These are phyloP conservation scores for Kwoniella shivajii DNA, from an alignment of 1,284 basidiomycete species.

Conservation along the genomic window DNA sequence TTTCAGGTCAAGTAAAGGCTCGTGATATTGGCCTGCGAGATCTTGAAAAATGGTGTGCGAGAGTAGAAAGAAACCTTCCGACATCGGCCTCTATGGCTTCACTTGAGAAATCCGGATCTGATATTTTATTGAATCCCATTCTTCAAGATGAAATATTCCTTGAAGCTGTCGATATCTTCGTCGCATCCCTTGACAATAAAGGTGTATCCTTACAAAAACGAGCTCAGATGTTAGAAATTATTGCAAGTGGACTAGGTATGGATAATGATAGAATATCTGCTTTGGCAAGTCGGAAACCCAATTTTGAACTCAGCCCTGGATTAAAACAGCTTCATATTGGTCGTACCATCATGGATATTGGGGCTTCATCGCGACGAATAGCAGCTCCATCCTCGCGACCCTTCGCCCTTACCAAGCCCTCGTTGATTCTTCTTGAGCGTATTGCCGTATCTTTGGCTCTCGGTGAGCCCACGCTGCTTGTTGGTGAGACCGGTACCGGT, in stretches of 20 bases:
- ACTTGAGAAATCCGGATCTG: constrained; percentile 47
- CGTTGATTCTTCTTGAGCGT: constrained; percentile 76
- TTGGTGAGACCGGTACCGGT: constrained; percentile 97
- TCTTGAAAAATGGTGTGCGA: constrained; percentile 81
- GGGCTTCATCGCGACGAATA: constrained; percentile 17
- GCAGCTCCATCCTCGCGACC: constrained; percentile 55
- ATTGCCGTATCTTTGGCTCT: constrained; percentile 74
- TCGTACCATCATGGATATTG: constrained; percentile 33
- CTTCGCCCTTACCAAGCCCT: constrained; percentile 89
- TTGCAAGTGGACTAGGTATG: constrained; percentile 69
- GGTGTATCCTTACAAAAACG: constrained; percentile 48
- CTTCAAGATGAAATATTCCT: constrained; percentile 88
- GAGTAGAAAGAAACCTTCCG: constrained; percentile 69
- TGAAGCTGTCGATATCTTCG: constrained; percentile 89
- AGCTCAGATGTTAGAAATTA: constrained; percentile 49
- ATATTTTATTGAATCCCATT: constrained; percentile 70
- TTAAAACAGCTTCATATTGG: constrained; percentile 41
- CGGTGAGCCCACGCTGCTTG: constrained; percentile 83
- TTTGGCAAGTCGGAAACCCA: constrained; percentile 64
- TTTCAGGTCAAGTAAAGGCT: constrained; percentile 50
- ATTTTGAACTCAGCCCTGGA: constrained; percentile 69
- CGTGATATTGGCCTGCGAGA: constrained; percentile 74
- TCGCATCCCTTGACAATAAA: constrained; percentile 67
- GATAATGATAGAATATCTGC: constrained; percentile 65
- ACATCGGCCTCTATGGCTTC: constrained; percentile 29